Evolutionary conservation across 164 flowering plant genomes (phyloP), one percentile per base, ranked within the genome.

Genomic region (Annona squamosa): DNA sequence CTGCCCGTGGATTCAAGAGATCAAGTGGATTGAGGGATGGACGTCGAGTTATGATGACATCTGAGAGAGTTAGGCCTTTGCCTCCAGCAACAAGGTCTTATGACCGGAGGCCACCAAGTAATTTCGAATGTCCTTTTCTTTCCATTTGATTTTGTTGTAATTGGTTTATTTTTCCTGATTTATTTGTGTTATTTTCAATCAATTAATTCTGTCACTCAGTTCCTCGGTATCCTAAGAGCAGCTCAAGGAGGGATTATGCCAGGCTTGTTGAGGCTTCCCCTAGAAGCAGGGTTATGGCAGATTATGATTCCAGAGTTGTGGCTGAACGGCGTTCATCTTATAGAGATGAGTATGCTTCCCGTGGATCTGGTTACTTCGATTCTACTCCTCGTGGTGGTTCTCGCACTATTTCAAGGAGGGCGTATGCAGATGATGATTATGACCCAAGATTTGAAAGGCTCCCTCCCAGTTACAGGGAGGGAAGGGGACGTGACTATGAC

Each of bases 61-160:
- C 94, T 48, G 78, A 85, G 66, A 90, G 99, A 80, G 80, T 67
- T 59, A 87, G 98, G 79, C 91, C 87, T 1, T 63, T 87, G 78
- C 78, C 91, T 71, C 91, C 97, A 64, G 86, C 86, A n/a, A 71
- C 80, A 45, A 89, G 99, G 81, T 82, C 92, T 10, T 89, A 93
- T 82, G 91, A 85, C 44, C 84, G 93, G 80, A 88, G 94, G 76
- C 81, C 89, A 41, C 93, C 94, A 63, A 87, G 99, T 94, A 85
- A 1, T 7, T 65, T 48, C 42, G 13, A 12, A n/a, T 19, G 56
- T 17, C 18, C 41, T 52, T 5, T 9, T 4, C 45, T 44, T 37
- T 71, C 2, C 59, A 9, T 26, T 26, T 41, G 46, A 10, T 43
- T 16, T 59, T 6, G 37, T 44, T n/a, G 43, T 66, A 43, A 13